These are phyloP conservation scores for Meira miltonrushii DNA, from an alignment of 1,284 basidiomycete genomes.

Conservation along the genomic window DNA sequence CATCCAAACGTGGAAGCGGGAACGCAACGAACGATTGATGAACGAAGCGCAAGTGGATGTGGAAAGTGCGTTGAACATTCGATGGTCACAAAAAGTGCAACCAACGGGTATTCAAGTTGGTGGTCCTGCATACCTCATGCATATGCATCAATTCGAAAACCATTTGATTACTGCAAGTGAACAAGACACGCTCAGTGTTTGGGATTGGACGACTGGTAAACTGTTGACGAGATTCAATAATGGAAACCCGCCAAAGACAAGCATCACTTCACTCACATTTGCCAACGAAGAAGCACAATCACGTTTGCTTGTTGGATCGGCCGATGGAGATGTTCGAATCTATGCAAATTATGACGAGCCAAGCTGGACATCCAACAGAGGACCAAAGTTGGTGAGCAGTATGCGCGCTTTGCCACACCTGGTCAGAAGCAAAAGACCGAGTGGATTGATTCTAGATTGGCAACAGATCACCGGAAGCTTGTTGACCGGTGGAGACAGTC, in stretches of 20 bases:
- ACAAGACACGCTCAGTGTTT: constrained; percentile 80
- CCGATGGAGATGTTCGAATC: constrained; percentile 81
- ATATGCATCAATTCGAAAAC: constrained; percentile 87
- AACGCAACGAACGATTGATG: constrained; percentile 77
- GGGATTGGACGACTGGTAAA: constrained; percentile 82
- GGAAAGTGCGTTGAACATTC: neutral
- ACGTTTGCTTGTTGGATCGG: constrained; percentile 79
- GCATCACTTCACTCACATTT: constrained; percentile 82
- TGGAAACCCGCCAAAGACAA: constrained; percentile 73
- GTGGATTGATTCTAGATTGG: constrained; percentile 87
- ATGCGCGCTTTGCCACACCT: constrained; percentile 84
- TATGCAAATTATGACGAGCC: constrained; percentile 74
- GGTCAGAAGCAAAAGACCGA: constrained; percentile 65
- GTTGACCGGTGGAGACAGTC: constrained; percentile 83
- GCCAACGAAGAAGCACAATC: constrained; percentile 95
- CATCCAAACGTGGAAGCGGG: constrained; percentile 89
- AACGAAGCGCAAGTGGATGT: constrained; percentile 55
- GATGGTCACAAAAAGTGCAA: neutral
- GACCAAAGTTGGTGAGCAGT: constrained; percentile 78
- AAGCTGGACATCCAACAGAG: constrained; percentile 27
- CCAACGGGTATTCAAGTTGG: constrained; percentile 66
- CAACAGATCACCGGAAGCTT: constrained; percentile 80
- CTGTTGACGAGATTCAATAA: constrained; percentile 80
- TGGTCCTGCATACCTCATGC: constrained; percentile 57
- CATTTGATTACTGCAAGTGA: constrained; percentile 83